Conservation (phyloP, 768 basidiomycete genomes). For the Kondoa subrosea region DNA sequence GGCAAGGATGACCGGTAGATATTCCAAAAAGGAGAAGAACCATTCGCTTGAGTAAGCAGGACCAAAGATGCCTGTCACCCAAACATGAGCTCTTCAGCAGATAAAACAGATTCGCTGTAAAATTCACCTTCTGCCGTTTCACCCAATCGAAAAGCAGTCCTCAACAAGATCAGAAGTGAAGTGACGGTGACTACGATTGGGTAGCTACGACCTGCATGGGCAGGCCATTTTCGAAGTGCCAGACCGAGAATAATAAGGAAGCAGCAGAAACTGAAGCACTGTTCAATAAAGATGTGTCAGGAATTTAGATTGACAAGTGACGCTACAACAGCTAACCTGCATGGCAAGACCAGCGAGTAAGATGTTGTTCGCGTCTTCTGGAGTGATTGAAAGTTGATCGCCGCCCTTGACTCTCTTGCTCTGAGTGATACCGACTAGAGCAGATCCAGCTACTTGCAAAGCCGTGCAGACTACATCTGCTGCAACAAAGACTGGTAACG, state of each 20-base stretch:
- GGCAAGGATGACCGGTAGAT: background rate
- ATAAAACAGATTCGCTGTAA: background rate
- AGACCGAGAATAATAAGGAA: background rate
- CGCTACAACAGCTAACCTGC: background rate
- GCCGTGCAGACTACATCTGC: background rate
- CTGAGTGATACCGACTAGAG: background rate
- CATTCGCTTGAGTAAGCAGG: background rate
- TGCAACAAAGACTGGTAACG: background rate
- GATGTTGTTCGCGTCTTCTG: background rate
- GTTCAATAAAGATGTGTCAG: background rate
- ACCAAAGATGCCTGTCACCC: background rate
- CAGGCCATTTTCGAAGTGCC: background rate
- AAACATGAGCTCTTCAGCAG: background rate
- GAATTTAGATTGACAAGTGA: background rate
- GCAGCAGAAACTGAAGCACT: background rate
- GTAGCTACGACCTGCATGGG: background rate
- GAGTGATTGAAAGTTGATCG: background rate
- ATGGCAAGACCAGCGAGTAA: background rate
- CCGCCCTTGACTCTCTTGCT: background rate
- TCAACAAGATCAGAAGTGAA: background rate
- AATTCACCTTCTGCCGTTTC: background rate
- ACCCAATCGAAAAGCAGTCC: background rate
- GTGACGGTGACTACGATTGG: background rate
- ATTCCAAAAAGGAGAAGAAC: background rate
- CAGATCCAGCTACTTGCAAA: background rate